Evolutionary conservation across 2,329 filamentous ascomycete genomes (phyloP).

Genomic region (Simplicillium aogashimaense): DNA sequence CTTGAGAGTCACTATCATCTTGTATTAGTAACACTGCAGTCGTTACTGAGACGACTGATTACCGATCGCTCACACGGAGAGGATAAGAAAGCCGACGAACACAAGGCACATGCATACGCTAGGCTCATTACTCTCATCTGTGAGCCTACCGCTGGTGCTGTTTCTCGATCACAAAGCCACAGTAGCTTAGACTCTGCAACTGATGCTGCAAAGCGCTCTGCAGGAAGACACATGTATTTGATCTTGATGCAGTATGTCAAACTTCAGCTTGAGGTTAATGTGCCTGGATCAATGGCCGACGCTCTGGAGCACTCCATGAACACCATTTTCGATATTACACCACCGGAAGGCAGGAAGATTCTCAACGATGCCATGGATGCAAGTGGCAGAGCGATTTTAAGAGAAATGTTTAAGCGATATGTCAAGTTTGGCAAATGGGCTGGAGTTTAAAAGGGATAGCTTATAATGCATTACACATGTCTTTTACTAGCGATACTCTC

Average conservation of each 20-base stretch:
- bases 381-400: conserved; percentile 48
- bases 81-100: conserved; percentile 20
- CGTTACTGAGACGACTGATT: conserved; percentile 45
- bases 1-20: conserved; percentile 54
- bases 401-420: conserved; percentile 48
- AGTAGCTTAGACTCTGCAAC: conserved; percentile 47
- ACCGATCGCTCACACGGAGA: conserved; percentile 14
- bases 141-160: conserved; percentile 46
- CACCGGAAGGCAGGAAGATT: conserved; percentile 41
- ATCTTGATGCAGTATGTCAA: conserved; percentile 50
- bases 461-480: neutral
- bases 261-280: conserved; percentile 46
- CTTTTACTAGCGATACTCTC: neutral
- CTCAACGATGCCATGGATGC: conserved; percentile 51
- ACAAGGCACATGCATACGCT: conserved; percentile 40
- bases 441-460: conserved; percentile 32
- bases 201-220: conserved; percentile 50
- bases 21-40: conserved; percentile 41
- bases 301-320: conserved; percentile 48
- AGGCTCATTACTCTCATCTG: conserved; percentile 49
- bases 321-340: conserved; percentile 48
- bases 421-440: conserved; percentile 56
- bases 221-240: conserved; percentile 52
- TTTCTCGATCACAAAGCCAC: conserved; percentile 34
- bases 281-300: conserved; percentile 40